phyloP scores from a whole-genome alignment of 495 filamentous ascomycete genomes.

The Hypomontagnella submonticulosa region DNA sequence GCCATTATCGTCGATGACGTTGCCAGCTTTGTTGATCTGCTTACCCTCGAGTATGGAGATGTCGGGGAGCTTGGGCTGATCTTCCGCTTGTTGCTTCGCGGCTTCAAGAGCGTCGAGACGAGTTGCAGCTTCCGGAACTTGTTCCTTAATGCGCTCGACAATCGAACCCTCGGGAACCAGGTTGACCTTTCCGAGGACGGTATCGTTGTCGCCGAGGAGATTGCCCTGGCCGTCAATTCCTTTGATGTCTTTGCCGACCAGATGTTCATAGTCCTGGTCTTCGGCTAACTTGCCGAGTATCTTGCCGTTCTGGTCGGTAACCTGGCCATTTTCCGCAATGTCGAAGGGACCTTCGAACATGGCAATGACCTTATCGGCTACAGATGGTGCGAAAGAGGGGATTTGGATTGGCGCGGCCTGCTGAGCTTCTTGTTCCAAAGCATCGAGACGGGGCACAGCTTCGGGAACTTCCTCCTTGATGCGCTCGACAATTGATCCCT shows the following conservation, averaged over 20 bases:
- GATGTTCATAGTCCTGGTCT: slow-evolving; percentile 70
- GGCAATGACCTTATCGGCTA: slow-evolving; percentile 40
- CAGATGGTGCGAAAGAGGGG: slow-evolving; percentile 38
- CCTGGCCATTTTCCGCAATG: slow-evolving; percentile 70
- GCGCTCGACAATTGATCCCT: slow-evolving; percentile 68
- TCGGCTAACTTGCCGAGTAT: slow-evolving; percentile 72
- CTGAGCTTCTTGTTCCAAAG: slow-evolving; percentile 66
- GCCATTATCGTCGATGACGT: slow-evolving; percentile 75
- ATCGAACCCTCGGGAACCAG: slow-evolving; percentile 60
- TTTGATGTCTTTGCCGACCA: slow-evolving; percentile 75
- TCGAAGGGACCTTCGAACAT: slow-evolving; percentile 51
- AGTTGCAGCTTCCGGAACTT: slow-evolving; percentile 66
- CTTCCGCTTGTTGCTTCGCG: slow-evolving; percentile 65
- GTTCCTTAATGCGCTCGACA: slow-evolving; percentile 38
- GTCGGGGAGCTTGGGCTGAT: slow-evolving; percentile 59
- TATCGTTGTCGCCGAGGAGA: slow-evolving; percentile 74
- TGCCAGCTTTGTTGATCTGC: slow-evolving; percentile 81
- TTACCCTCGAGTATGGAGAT: slow-evolving; percentile 72
- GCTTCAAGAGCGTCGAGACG: slow-evolving; percentile 60
- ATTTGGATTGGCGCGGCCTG: slow-evolving; percentile 58
- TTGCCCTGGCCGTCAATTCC: slow-evolving; percentile 78
- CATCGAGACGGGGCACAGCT: slow-evolving; percentile 51
- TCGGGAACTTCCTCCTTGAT: slow-evolving; percentile 64
- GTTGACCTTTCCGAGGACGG: slow-evolving; percentile 71
- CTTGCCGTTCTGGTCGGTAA: slow-evolving; percentile 73